phyloP scores from a whole-genome alignment of 305 asterid species.

The Fraxinus latifolia region DNA sequence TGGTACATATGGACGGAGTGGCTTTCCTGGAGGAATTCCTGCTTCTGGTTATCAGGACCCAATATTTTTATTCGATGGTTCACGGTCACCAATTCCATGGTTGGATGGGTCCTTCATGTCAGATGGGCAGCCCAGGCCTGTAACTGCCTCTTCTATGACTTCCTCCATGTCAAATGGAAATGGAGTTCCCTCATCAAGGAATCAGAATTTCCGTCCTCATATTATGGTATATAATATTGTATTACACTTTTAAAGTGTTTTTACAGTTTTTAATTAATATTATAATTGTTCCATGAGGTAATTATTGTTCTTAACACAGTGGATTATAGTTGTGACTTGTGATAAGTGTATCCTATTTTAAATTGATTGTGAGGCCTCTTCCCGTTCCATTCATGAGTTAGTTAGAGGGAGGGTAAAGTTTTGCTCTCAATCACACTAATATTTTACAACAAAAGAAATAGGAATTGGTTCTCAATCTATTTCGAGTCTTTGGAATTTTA shows the following conservation, averaged over 20 bases:
- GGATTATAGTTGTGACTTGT: neutral
- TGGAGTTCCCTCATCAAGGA: conserved; percentile 39
- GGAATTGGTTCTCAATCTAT: neutral
- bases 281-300: neutral
- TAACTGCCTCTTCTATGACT: conserved; percentile 34
- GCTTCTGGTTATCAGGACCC: conserved; percentile 52
- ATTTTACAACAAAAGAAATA: neutral
- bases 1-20: conserved; percentile 46
- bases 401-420: neutral
- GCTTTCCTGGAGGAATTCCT: conserved; percentile 43
- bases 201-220: conserved; percentile 43
- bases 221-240: conserved; percentile 32
- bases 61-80: conserved; percentile 52
- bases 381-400: neutral
- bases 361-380: neutral
- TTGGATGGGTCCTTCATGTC: conserved; percentile 42
- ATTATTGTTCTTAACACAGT: neutral
- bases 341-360: neutral
- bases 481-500: neutral
- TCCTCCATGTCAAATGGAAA: conserved; percentile 38
- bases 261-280: neutral
- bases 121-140: conserved; percentile 42
- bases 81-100: conserved; percentile 56
- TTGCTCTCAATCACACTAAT: neutral
- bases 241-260: neutral